These are phyloP conservation scores for Malassezia dermatis DNA, from an alignment of 1,284 basidiomycete genomes.

Conservation along the genomic window DNA sequence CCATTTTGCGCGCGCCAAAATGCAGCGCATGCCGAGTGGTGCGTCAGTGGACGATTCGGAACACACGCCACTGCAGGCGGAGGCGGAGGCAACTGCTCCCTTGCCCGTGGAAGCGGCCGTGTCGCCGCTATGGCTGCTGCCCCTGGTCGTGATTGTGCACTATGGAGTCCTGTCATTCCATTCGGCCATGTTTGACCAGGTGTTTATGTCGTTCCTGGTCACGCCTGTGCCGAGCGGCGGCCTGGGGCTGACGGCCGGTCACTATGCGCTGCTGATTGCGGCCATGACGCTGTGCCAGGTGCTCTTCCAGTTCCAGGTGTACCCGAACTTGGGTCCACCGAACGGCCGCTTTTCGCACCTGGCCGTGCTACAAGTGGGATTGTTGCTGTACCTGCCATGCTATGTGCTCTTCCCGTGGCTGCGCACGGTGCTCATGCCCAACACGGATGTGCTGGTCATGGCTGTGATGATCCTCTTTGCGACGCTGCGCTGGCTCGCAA, in stretches of 20 bases:
- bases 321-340: slow-evolving; percentile 57
- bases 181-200: slow-evolving; percentile 46
- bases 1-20: slow-evolving; percentile 29
- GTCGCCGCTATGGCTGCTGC: slow-evolving; percentile 32
- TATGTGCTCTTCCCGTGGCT: slow-evolving; percentile 44
- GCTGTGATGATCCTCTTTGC: slow-evolving; percentile 49
- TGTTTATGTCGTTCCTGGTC: slow-evolving; percentile 48
- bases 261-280: slow-evolving; percentile 47
- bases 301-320: slow-evolving; percentile 49
- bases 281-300: slow-evolving; percentile 41
- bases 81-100: not conserved
- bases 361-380: slow-evolving; percentile 41
- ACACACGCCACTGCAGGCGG: not conserved
- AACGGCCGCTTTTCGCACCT: slow-evolving; percentile 42
- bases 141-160: slow-evolving; percentile 42
- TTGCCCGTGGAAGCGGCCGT: not conserved
- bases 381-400: slow-evolving; percentile 24
- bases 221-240: slow-evolving; percentile 43
- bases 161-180: slow-evolving; percentile 45
- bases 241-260: slow-evolving; percentile 43
- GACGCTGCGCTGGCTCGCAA: slow-evolving; percentile 47
- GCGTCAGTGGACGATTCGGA: not conserved
- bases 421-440: slow-evolving; percentile 50
- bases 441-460: slow-evolving; percentile 49
- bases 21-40: not conserved